These are phyloP conservation scores for Talaromyces adpressus DNA, from an alignment of 495 filamentous ascomycete species.

Conservation along the genomic window DNA sequence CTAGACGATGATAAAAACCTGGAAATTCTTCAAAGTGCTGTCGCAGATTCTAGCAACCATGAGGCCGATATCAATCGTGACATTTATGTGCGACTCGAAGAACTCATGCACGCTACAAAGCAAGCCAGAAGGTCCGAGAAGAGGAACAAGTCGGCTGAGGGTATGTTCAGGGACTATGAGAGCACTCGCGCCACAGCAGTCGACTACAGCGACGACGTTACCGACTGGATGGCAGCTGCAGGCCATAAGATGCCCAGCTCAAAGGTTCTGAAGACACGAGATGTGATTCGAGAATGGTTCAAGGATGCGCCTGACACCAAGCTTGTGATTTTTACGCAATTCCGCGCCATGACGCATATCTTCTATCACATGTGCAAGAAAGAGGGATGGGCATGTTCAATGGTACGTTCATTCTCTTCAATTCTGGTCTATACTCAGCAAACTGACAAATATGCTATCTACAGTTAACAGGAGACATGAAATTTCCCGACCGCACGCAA, in stretches of 20 bases:
- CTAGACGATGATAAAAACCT: constrained; percentile 32
- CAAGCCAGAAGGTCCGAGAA: not conserved
- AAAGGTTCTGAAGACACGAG: constrained; percentile 21
- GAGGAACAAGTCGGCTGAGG: not conserved
- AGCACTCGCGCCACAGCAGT: not conserved
- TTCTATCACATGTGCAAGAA: constrained; percentile 19
- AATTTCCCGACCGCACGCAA: constrained; percentile 16
- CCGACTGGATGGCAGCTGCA: constrained; percentile 23
- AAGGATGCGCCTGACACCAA: constrained; percentile 22
- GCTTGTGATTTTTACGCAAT: constrained; percentile 38
- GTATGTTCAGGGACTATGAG: not conserved
- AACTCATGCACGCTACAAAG: not conserved
- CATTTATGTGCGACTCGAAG: not conserved
- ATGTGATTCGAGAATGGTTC: constrained; percentile 28
- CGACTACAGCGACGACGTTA: constrained; percentile 7
- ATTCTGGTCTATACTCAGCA: not conserved
- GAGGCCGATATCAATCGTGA: not conserved
- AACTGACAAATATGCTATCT: not conserved
- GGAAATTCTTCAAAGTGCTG: constrained; percentile 13
- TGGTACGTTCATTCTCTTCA: constrained; percentile 15
- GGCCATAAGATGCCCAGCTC: constrained; percentile 17
- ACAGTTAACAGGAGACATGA: constrained; percentile 28
- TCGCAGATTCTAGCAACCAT: not conserved
- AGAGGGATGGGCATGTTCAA: constrained; percentile 19
- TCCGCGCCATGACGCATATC: constrained; percentile 22